Evolutionary conservation across 176 grass and related monocot species (phyloP).

Genomic region (Zea mays): DNA sequence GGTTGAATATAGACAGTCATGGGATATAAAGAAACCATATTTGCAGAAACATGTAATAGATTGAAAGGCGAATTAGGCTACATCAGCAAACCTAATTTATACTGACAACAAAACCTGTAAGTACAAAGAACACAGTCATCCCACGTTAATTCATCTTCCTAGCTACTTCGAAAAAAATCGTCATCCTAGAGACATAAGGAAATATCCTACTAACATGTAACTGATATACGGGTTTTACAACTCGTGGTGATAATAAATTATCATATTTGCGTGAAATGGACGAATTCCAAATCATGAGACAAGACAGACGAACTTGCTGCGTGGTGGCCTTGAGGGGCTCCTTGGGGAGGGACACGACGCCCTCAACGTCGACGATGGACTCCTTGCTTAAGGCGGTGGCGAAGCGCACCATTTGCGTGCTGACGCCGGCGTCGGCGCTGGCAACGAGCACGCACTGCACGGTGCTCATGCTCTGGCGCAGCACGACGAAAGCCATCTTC

Average conservation of each 20-base stretch:
- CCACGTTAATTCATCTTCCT: neutral
- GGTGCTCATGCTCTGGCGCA: conserved; percentile 74
- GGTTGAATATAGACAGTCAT: neutral
- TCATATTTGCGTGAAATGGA: neutral
- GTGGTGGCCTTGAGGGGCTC: conserved; percentile 90
- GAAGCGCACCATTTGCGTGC: conserved; percentile 89
- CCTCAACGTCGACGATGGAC: conserved; percentile 81
- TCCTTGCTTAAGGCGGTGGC: conserved; percentile 80
- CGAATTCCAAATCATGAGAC: neutral
- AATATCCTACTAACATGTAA: neutral
- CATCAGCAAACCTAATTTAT: neutral
- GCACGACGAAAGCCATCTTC: conserved; percentile 94
- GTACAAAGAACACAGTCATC: neutral
- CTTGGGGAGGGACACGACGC: conserved; percentile 70
- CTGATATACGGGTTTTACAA: neutral
- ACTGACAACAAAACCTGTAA: neutral
- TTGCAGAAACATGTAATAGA: neutral
- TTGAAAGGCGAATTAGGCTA: neutral
- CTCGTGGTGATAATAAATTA: neutral
- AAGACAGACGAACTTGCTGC: conserved; percentile 58
- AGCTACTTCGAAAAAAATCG: neutral
- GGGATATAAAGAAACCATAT: neutral
- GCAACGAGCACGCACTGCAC: conserved; percentile 85
- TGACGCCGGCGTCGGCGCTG: conserved; percentile 56
- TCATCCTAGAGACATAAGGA: neutral